Conservation (phyloP, 2,329 filamentous ascomycete species). For the Neonectria sp. region DNA sequence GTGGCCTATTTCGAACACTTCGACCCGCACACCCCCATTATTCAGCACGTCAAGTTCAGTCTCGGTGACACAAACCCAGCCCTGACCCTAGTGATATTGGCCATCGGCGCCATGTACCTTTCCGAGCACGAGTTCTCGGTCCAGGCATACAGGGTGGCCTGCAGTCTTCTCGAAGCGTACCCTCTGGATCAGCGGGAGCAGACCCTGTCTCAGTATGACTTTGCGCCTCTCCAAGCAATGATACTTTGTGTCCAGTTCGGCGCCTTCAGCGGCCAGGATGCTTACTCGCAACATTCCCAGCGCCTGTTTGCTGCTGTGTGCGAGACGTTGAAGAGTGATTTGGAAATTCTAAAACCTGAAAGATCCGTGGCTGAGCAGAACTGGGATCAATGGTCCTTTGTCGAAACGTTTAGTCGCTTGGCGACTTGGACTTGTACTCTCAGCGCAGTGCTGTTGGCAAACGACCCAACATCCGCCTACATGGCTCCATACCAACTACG, state of each 20-base stretch:
- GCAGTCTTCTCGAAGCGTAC: neutral
- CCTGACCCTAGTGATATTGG: neutral
- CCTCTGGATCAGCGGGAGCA: neutral
- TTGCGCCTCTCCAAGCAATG: neutral
- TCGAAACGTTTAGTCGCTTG: neutral
- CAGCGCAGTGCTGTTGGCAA: constrained; percentile 1
- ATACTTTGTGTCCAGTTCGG: neutral
- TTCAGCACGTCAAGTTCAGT: constrained; percentile 3
- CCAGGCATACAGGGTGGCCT: neutral
- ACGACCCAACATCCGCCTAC: neutral
- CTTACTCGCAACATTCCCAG: neutral
- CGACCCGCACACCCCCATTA: constrained; percentile 4
- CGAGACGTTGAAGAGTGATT: neutral
- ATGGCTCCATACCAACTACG: neutral
- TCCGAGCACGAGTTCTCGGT: constrained; percentile 2
- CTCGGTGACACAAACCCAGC: neutral
- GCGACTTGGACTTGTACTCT: constrained; percentile 2
- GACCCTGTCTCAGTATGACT: neutral
- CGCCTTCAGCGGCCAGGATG: neutral
- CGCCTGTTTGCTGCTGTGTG: neutral
- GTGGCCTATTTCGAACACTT: constrained; percentile 5
- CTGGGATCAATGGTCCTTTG: constrained; percentile 5
- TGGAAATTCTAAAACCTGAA: neutral
- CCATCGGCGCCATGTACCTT: neutral
- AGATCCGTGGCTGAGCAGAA: neutral